A percentile compares a stretch with the other conserved stretches of the same genome.
phyloP scores from a whole-genome alignment of 257 asterid species.

The Fraxinus cuspidata region DNA sequence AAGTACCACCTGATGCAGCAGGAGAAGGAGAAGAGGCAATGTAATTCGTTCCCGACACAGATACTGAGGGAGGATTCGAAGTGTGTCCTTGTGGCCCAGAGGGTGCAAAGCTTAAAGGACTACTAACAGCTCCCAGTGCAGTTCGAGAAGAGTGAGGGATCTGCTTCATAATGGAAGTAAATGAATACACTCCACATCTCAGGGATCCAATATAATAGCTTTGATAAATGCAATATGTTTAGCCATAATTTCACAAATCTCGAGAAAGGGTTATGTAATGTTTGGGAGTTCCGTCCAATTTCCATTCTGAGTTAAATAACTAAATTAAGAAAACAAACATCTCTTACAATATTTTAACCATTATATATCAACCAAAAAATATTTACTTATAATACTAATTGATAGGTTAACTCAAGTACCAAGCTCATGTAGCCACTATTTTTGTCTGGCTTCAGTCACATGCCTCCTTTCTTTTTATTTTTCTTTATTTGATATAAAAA shows the following conservation, averaged over 20 bases:
- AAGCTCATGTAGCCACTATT: neutral
- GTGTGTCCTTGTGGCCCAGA: constrained; percentile 58
- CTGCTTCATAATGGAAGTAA: constrained; percentile 39
- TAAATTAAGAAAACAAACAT: neutral
- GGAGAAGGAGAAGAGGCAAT: constrained; percentile 89
- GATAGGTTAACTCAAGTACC: neutral
- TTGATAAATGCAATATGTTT: neutral
- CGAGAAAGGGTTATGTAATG: neutral
- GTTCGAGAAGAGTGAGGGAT: constrained; percentile 63
- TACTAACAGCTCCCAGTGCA: constrained; percentile 54
- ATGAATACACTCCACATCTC: constrained; percentile 21
- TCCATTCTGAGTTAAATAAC: neutral
- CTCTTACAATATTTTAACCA: neutral
- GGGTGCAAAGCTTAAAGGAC: constrained; percentile 79
- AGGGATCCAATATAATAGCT: constrained; percentile 10
- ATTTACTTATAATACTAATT: neutral
- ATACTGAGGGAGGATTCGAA: constrained; percentile 45
- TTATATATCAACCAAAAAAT: neutral
- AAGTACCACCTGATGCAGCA: constrained; percentile 89
- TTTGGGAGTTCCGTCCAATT: constrained; percentile 7
- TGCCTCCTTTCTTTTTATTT: neutral
- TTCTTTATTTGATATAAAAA: neutral
- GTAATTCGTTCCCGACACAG: constrained; percentile 71
- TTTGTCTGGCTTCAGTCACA: neutral
- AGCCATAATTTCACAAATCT: neutral